Percentiles rank a stretch among this genome's conserved stretches.
phyloP scores from a whole-genome alignment of 345 rosid species.

The Eucalyptus tenuipes region DNA sequence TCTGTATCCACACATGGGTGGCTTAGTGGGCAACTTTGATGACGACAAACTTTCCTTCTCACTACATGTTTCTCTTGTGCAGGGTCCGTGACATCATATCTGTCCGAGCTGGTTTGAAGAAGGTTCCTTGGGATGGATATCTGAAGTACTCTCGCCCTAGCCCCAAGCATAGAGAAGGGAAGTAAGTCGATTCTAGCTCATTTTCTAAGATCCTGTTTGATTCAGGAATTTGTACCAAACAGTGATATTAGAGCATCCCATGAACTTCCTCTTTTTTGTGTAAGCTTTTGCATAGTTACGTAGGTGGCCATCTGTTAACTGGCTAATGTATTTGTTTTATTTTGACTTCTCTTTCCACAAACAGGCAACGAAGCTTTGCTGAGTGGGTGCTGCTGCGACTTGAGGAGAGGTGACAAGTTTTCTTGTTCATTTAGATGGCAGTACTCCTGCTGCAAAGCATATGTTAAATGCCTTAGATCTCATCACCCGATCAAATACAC shows the following conservation, averaged over 20 bases:
- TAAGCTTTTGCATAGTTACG: neutral
- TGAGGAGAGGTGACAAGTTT: conserved; percentile 49
- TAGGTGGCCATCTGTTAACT: neutral
- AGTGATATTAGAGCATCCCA: neutral
- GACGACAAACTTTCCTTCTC: neutral
- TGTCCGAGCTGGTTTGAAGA: conserved; percentile 80
- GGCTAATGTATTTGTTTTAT: neutral
- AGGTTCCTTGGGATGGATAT: conserved; percentile 99
- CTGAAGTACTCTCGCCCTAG: conserved; percentile 91
- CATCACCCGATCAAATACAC: neutral
- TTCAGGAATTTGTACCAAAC: neutral
- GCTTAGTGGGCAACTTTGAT: neutral
- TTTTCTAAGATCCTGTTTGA: neutral
- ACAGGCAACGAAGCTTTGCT: conserved; percentile 92
- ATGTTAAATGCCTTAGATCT: neutral
- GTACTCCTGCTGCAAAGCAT: neutral
- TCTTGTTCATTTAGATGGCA: neutral
- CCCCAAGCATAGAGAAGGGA: conserved; percentile 86
- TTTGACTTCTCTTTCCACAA: neutral
- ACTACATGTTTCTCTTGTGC: neutral
- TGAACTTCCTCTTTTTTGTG: neutral
- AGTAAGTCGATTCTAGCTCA: conserved; percentile 38
- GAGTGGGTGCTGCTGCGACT: conserved; percentile 66
- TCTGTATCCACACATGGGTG: neutral
- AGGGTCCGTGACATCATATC: conserved; percentile 95